Evolutionary conservation across 106 monocot genomes (phyloP).

Genomic region (Apostasia shenzhenica): DNA sequence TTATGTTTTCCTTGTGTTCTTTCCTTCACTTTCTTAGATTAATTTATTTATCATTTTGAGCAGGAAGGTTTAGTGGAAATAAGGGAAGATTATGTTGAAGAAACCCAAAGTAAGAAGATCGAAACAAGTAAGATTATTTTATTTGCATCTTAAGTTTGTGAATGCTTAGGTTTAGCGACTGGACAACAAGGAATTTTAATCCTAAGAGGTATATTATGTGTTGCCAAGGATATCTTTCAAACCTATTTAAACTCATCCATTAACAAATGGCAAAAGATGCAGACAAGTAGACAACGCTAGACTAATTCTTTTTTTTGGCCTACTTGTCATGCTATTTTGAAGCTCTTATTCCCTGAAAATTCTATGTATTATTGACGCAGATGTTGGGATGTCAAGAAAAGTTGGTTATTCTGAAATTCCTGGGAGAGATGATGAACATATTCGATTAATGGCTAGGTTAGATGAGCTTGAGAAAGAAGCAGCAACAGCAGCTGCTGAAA

Average conservation of each 20-base stretch:
- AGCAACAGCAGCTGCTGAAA: conserved; percentile 35
- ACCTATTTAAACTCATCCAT: too few species aligned
- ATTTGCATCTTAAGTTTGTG: background rate
- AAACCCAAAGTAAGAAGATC: conserved; percentile 9
- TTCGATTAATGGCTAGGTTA: conserved; percentile 54
- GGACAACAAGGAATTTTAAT: too few species aligned
- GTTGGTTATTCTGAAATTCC: conserved; percentile 5
- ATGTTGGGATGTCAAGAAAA: background rate
- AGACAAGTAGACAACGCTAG: too few species aligned
- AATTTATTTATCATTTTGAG: conserved; percentile 3
- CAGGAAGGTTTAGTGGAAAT: conserved; percentile 97
- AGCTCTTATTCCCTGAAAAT: background rate
- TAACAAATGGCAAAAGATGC: too few species aligned
- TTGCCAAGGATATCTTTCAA: too few species aligned
- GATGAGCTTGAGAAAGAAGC: conserved; percentile 88
- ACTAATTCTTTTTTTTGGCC: too few species aligned
- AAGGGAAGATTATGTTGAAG: conserved; percentile 80
- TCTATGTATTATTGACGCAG: background rate
- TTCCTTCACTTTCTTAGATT: background rate
- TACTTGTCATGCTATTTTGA: too few species aligned
- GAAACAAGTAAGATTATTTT: conserved; percentile 9
- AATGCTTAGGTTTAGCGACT: too few species aligned
- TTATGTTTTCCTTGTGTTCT: too few species aligned
- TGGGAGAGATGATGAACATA: conserved; percentile 52
- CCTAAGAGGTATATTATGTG: too few species aligned